Evolutionary conservation across 306 rosid species (phyloP).

Genomic region (Rubus parviflorus): DNA sequence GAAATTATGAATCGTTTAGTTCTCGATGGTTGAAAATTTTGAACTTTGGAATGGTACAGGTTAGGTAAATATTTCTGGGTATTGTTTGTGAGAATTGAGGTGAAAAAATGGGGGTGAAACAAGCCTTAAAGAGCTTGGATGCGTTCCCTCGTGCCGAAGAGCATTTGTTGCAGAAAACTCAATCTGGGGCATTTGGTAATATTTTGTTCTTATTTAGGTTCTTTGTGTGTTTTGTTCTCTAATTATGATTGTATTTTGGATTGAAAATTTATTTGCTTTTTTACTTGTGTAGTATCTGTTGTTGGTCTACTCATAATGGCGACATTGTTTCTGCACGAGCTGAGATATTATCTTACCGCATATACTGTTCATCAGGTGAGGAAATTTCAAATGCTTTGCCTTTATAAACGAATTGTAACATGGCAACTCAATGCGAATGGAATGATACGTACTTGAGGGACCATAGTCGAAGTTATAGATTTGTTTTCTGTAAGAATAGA

Average conservation of each 20-base stretch:
- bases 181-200: slow-evolving; percentile 93
- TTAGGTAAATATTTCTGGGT: background rate
- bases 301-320: slow-evolving; percentile 79
- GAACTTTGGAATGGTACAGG: background rate
- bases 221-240: background rate
- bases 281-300: slow-evolving; percentile 57
- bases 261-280: background rate
- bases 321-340: slow-evolving; percentile 80
- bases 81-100: background rate
- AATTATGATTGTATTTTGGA: background rate
- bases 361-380: slow-evolving; percentile 85
- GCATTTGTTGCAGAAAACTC: slow-evolving; percentile 87
- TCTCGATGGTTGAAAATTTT: background rate
- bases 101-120: slow-evolving; percentile 65
- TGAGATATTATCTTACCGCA: slow-evolving; percentile 80
- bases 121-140: slow-evolving; percentile 71
- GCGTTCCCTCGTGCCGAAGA: slow-evolving; percentile 99
- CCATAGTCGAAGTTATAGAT: background rate
- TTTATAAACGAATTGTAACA: background rate
- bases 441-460: background rate
- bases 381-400: slow-evolving; percentile 11
- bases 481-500: background rate
- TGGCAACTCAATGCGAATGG: background rate
- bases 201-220: background rate
- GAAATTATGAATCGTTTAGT: background rate